Evolutionary conservation across 1,284 basidiomycete species (phyloP).

Genomic region (Irpex sp.): DNA sequence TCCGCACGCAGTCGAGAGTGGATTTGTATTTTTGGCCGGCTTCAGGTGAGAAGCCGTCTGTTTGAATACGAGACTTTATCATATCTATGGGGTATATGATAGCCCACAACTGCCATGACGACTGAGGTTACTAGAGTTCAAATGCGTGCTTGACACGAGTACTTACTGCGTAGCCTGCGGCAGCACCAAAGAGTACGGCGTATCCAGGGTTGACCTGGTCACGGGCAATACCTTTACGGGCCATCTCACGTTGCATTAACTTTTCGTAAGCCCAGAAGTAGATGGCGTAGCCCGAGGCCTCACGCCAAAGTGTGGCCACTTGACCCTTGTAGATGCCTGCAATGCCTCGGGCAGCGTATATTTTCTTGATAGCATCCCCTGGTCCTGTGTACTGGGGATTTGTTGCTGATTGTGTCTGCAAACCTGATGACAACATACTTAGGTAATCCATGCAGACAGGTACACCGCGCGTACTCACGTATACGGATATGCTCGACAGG

Average conservation of each 20-base stretch:
- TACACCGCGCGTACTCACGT: constrained; percentile 49
- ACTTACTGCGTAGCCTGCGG: constrained; percentile 81
- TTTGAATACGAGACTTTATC: constrained; percentile 95
- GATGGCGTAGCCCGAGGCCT: constrained; percentile 81
- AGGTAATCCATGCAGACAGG: background rate
- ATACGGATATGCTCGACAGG: constrained; percentile 99
- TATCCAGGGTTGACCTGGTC: constrained; percentile 77
- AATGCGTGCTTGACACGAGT: background rate
- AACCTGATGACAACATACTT: constrained; percentile 40
- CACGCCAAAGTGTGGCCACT: constrained; percentile 84
- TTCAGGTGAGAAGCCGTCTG: constrained; percentile 77
- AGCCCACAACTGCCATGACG: constrained; percentile 61
- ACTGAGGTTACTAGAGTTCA: background rate
- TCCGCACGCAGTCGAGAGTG: constrained; percentile 78
- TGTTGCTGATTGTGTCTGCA: constrained; percentile 83
- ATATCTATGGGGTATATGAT: constrained; percentile 93
- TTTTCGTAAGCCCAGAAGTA: constrained; percentile 96
- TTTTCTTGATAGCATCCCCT: constrained; percentile 82
- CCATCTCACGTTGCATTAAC: constrained; percentile 82
- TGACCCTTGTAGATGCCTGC: constrained; percentile 91
- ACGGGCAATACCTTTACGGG: constrained; percentile 62
- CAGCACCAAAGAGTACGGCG: constrained; percentile 82
- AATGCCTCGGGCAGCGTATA: constrained; percentile 73
- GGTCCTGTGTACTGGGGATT: constrained; percentile 81
- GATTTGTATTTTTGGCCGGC: constrained; percentile 82